Evolutionary conservation across 805 yeast species (phyloP).

Genomic region (Candida anglica): DNA sequence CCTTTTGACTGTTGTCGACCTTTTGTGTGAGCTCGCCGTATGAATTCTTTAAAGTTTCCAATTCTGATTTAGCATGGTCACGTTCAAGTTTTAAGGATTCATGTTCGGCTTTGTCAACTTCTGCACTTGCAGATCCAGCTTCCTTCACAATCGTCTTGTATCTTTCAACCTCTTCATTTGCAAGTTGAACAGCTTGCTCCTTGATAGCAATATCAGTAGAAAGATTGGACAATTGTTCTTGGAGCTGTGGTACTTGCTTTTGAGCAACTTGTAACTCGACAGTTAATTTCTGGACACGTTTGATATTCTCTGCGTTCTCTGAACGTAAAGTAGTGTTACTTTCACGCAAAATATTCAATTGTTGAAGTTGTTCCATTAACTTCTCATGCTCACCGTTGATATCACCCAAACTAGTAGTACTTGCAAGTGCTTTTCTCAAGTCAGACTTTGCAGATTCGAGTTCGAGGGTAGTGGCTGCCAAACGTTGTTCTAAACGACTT

Average conservation of each 20-base stretch:
- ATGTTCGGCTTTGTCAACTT: conserved; percentile 9
- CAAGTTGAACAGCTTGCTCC: conserved; percentile 43
- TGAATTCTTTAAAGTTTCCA: conserved; percentile 11
- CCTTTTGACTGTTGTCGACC: conserved; percentile 6
- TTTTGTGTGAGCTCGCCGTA: conserved; percentile 9
- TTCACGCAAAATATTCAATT: conserved; percentile 61
- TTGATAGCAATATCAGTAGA: conserved; percentile 42
- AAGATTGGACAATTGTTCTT: conserved; percentile 31
- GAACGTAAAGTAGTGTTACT: conserved; percentile 61
- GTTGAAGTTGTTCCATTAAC: conserved; percentile 51
- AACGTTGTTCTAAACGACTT: conserved; percentile 37
- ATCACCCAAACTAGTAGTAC: conserved; percentile 18
- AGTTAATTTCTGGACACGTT: conserved; percentile 34
- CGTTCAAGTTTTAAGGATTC: conserved; percentile 6
- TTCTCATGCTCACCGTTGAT: conserved; percentile 41
- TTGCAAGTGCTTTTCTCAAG: conserved; percentile 23
- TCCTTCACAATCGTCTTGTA: conserved; percentile 47
- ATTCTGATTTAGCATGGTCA: conserved; percentile 6
- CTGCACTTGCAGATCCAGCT: conserved; percentile 23
- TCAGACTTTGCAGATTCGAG: conserved; percentile 51
- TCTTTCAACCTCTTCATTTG: conserved; percentile 52
- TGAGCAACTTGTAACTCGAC: conserved; percentile 25
- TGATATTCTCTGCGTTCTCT: conserved; percentile 32
- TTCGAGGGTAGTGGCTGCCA: conserved; percentile 35
- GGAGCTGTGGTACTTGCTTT: conserved; percentile 42